These are phyloP conservation scores for Boletales sp. DNA, from an alignment of 768 basidiomycete species.

Conservation along the genomic window DNA sequence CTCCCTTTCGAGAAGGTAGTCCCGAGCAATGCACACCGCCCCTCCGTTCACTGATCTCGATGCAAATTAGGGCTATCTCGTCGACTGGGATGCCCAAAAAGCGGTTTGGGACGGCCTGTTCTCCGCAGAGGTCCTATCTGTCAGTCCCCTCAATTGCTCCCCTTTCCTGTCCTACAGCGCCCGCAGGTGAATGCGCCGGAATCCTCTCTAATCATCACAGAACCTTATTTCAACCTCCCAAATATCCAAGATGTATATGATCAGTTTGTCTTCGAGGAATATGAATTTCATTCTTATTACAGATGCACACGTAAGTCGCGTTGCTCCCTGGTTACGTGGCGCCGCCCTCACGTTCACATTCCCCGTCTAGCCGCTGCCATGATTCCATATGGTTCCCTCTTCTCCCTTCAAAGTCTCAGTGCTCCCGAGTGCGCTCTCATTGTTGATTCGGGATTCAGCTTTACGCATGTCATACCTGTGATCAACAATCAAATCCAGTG, in stretches of 20 bases:
- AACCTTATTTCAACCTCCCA: slow-evolving; percentile 91
- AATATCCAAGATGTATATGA: slow-evolving; percentile 92
- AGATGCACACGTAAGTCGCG: slow-evolving; percentile 71
- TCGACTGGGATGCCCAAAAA: slow-evolving; percentile 96
- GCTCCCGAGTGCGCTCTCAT: slow-evolving; percentile 76
- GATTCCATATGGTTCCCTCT: slow-evolving; percentile 72
- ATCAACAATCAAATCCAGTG: slow-evolving; percentile 72
- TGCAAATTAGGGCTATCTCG: slow-evolving; percentile 72
- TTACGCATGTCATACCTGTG: slow-evolving; percentile 87
- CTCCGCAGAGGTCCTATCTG: slow-evolving; percentile 64
- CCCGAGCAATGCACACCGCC: background rate
- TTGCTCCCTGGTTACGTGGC: slow-evolving; percentile 17
- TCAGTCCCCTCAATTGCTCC: slow-evolving; percentile 29
- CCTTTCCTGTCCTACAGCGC: slow-evolving; percentile 9
- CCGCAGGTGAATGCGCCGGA: slow-evolving; percentile 67
- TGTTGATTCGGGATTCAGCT: slow-evolving; percentile 91
- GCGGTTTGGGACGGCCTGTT: slow-evolving; percentile 92
- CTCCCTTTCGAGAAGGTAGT: slow-evolving; percentile 84
- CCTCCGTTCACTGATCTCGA: slow-evolving; percentile 13
- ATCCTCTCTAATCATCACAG: slow-evolving; percentile 81
- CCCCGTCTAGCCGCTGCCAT: slow-evolving; percentile 65
- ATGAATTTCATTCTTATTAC: slow-evolving; percentile 82
- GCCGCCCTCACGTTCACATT: slow-evolving; percentile 17
- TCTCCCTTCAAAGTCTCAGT: slow-evolving; percentile 45
- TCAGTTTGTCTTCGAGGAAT: slow-evolving; percentile 95